Evolutionary conservation across 1,284 basidiomycete species (phyloP).

Genomic region (Malassezia dermatis): DNA sequence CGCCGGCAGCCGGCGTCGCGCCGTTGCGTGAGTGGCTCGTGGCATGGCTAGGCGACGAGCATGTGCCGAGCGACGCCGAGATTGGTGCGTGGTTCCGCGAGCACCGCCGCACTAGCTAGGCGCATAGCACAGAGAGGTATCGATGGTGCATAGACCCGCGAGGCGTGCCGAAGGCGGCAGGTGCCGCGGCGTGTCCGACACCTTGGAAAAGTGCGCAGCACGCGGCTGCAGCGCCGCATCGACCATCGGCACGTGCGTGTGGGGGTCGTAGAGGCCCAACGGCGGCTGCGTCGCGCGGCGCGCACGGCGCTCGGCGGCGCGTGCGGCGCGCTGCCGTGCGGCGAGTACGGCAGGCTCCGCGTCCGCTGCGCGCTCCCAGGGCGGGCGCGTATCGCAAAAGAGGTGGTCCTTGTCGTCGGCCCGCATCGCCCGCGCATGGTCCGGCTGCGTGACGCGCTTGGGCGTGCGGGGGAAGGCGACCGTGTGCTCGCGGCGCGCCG

Average conservation of each 20-base stretch:
- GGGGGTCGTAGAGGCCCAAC: conserved; percentile 42
- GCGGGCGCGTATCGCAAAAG: conserved; percentile 29
- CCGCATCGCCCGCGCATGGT: conserved; percentile 6
- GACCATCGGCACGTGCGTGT: conserved; percentile 36
- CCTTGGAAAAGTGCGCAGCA: conserved; percentile 21
- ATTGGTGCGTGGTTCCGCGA: conserved; percentile 12
- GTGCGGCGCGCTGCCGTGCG: conserved; percentile 15
- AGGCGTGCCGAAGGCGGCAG: not conserved
- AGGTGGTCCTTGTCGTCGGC: conserved; percentile 26
- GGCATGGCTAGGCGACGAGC: conserved; percentile 13
- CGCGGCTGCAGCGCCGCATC: conserved; percentile 29
- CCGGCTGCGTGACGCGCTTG: conserved; percentile 10
- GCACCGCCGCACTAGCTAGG: not conserved
- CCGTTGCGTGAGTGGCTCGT: conserved; percentile 10
- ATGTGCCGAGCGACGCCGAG: conserved; percentile 11
- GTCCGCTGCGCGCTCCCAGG: conserved; percentile 30
- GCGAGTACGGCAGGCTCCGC: conserved; percentile 6
- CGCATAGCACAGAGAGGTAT: not conserved
- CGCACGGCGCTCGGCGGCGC: conserved; percentile 8
- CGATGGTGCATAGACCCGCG: conserved; percentile 2
- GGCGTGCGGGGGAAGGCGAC: conserved; percentile 19
- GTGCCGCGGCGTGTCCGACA: conserved; percentile 2
- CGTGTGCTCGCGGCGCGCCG: conserved; percentile 29
- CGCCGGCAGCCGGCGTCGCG: conserved; percentile 9
- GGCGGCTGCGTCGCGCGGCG: conserved; percentile 29